Conservation (phyloP, 345 rosid genomes). For the Fremontodendron californicum region DNA sequence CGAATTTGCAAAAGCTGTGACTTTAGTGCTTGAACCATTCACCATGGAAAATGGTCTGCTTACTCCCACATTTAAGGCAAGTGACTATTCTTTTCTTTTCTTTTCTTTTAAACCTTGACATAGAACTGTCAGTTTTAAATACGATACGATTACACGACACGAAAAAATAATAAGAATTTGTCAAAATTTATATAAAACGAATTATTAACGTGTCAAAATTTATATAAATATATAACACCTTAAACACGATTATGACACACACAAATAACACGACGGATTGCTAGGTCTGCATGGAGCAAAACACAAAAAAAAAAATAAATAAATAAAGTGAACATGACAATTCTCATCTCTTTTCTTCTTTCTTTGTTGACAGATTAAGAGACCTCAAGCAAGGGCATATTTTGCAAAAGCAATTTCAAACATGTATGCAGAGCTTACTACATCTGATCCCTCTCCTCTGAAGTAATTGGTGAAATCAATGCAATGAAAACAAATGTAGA, state of each 20-base stretch:
- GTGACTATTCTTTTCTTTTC: constrained; percentile 1
- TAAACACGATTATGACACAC: too few relatives aligned
- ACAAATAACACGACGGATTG: too few relatives aligned
- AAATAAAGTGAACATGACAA: not conserved
- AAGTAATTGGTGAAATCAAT: constrained; percentile 2
- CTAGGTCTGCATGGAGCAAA: too few relatives aligned
- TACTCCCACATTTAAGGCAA: constrained; percentile 93
- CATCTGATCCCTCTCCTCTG: constrained; percentile 43
- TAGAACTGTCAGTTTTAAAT: too few relatives aligned
- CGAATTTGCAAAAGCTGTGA: constrained; percentile 86
- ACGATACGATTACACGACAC: too few relatives aligned
- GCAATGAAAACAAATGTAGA: not conserved
- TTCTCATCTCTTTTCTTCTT: not conserved
- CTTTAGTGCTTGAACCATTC: constrained; percentile 75
- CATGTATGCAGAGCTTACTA: constrained; percentile 51
- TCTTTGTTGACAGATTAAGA: constrained; percentile 48
- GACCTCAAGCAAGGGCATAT: constrained; percentile 85
- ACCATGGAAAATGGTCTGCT: constrained; percentile 78
- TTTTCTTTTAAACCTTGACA: not conserved
- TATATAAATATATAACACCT: too few relatives aligned
- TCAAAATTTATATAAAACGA: too few relatives aligned
- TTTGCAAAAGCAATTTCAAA: constrained; percentile 49
- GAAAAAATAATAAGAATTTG: too few relatives aligned
- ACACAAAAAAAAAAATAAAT: too few relatives aligned
- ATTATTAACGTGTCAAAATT: too few relatives aligned